These are phyloP conservation scores for Xenoacremonium recifei DNA, from an alignment of 2,329 filamentous ascomycete genomes.

Conservation along the genomic window DNA sequence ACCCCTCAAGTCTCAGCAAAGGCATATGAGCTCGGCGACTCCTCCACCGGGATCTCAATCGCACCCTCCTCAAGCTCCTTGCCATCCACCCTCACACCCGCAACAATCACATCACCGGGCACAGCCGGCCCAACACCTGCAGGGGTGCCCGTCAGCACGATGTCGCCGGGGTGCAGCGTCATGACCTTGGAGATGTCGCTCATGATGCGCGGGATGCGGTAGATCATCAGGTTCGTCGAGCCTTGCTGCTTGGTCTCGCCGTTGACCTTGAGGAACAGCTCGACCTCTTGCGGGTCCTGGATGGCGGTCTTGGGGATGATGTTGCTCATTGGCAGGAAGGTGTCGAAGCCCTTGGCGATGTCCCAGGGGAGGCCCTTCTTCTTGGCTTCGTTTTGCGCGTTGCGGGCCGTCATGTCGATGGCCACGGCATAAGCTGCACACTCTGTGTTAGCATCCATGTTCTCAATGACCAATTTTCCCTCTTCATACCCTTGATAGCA, in stretches of 20 bases:
- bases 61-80: constrained; percentile 81
- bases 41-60: constrained; percentile 80
- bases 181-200: constrained; percentile 94
- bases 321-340: constrained; percentile 84
- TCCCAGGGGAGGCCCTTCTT: constrained; percentile 92
- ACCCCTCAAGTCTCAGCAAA: constrained; percentile 66
- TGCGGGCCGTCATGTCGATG: constrained; percentile 97
- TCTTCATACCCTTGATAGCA: constrained; percentile 74
- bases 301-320: constrained; percentile 79
- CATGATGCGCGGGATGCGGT: constrained; percentile 81
- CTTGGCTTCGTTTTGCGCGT: constrained; percentile 95
- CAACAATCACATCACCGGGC: constrained; percentile 83
- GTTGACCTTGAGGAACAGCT: constrained; percentile 85
- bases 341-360: constrained; percentile 97
- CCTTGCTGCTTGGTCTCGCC: constrained; percentile 75
- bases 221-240: constrained; percentile 92
- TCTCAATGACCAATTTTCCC: background rate
- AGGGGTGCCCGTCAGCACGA: constrained; percentile 94
- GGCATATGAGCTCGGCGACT: constrained; percentile 73
- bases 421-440: constrained; percentile 75
- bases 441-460: constrained; percentile 6
- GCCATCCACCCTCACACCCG: constrained; percentile 75
- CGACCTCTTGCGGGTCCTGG: constrained; percentile 81
- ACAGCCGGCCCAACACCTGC: constrained; percentile 89
- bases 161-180: constrained; percentile 87